A percentile compares a stretch with the other conserved stretches of the same genome.
Evolutionary conservation across 2,329 filamentous ascomycete species (phyloP).

Genomic region (Leptographium procerum): DNA sequence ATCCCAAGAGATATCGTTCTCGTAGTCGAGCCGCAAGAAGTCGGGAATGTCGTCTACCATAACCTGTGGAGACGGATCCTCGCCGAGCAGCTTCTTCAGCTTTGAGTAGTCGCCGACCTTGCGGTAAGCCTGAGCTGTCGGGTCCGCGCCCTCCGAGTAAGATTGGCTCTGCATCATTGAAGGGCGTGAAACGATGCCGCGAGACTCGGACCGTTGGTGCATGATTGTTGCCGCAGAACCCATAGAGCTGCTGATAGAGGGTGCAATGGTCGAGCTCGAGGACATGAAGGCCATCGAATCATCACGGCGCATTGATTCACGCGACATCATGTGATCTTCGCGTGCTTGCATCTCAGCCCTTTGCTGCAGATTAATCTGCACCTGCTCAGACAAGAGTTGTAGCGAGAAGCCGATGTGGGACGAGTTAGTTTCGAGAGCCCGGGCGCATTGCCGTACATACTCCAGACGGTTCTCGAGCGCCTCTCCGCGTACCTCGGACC

Average conservation of each 20-base stretch:
- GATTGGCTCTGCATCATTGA: slow-evolving; percentile 46
- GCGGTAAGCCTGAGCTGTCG: slow-evolving; percentile 35
- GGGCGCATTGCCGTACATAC: slow-evolving; percentile 64
- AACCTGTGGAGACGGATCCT: slow-evolving; percentile 44
- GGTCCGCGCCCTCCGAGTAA: slow-evolving; percentile 47
- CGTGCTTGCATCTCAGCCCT: slow-evolving; percentile 32
- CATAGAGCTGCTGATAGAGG: neutral
- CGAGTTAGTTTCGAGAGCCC: slow-evolving; percentile 75
- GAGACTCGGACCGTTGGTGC: slow-evolving; percentile 50
- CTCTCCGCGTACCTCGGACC: slow-evolving; percentile 84
- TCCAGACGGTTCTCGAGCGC: slow-evolving; percentile 78
- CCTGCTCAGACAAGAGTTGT: slow-evolving; percentile 74
- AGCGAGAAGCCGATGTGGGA: slow-evolving; percentile 81
- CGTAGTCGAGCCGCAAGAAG: slow-evolving; percentile 76
- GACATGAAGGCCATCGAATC: slow-evolving; percentile 44
- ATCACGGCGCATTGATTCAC: slow-evolving; percentile 43
- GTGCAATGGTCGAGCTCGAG: slow-evolving; percentile 13
- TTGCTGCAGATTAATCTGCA: slow-evolving; percentile 46
- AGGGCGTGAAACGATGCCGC: slow-evolving; percentile 31
- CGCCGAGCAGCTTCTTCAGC: slow-evolving; percentile 54
- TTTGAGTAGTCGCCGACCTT: slow-evolving; percentile 53
- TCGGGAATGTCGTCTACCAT: slow-evolving; percentile 66
- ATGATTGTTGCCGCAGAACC: slow-evolving; percentile 11
- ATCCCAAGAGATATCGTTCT: slow-evolving; percentile 84
- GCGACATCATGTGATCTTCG: slow-evolving; percentile 31